phyloP scores from a whole-genome alignment of 768 basidiomycete species.

The Hemileccinum impolitum region DNA sequence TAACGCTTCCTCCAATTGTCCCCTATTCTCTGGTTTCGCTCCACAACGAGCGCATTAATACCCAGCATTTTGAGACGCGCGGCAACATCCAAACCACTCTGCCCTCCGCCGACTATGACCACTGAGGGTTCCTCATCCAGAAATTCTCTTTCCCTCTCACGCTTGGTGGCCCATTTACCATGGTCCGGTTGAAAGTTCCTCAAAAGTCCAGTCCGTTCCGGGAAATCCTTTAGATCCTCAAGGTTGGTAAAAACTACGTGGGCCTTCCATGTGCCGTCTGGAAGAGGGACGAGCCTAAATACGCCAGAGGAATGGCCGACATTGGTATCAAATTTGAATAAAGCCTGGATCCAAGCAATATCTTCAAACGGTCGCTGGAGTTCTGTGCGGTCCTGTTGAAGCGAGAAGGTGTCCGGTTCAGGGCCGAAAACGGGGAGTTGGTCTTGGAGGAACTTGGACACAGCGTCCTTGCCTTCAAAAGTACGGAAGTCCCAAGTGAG shows the following conservation, averaged over 20 bases:
- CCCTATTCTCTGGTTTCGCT: constrained; percentile 26
- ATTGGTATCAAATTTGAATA: constrained; percentile 44
- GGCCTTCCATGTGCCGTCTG: constrained; percentile 44
- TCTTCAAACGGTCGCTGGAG: constrained; percentile 33
- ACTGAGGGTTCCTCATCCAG: constrained; percentile 47
- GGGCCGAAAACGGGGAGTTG: constrained; percentile 34
- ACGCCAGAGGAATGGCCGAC: constrained; percentile 41
- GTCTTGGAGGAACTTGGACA: constrained; percentile 45
- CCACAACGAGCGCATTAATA: constrained; percentile 19
- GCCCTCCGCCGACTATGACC: constrained; percentile 49
- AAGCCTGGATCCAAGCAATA: constrained; percentile 41
- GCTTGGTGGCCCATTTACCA: constrained; percentile 31
- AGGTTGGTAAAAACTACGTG: constrained; percentile 49
- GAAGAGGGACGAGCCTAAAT: constrained; percentile 44
- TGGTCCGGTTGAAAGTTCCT: constrained; percentile 39
- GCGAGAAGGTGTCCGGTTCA: constrained; percentile 18
- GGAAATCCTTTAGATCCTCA: constrained; percentile 46
- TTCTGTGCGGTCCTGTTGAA: constrained; percentile 16
- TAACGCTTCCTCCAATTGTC: constrained; percentile 33
- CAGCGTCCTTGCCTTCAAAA: constrained; percentile 41
- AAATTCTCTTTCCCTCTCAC: constrained; percentile 27
- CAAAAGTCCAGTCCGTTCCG: constrained; percentile 41
- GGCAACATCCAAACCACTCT: constrained; percentile 53
- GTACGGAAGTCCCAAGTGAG: constrained; percentile 65
- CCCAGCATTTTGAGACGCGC: constrained; percentile 46